A percentile compares a stretch with the other conserved stretches of the same genome.
These are phyloP conservation scores for Penicillium sp. DNA, from an alignment of 2,329 filamentous ascomycete genomes.

Conservation along the genomic window DNA sequence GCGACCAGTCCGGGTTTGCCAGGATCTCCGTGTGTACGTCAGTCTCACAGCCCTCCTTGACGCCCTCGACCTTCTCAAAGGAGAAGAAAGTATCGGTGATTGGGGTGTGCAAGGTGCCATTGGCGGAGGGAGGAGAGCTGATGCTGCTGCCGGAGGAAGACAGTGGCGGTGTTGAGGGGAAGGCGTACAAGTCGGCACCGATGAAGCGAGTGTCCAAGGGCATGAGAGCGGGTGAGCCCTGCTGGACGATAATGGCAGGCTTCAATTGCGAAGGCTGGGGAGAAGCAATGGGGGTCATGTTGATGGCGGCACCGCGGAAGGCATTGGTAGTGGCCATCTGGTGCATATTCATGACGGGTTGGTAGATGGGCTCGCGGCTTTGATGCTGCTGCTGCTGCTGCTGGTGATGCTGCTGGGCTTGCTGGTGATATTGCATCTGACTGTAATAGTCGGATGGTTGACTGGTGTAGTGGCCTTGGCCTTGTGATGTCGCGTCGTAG, in stretches of 20 bases:
- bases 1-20: conserved; percentile 74
- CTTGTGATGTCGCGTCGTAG: conserved; percentile 77
- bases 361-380: conserved; percentile 37
- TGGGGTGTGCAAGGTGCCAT: conserved; percentile 79
- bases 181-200: conserved; percentile 67
- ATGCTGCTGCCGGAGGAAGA: conserved; percentile 83
- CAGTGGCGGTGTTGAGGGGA: conserved; percentile 84
- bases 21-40: conserved; percentile 74
- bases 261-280: conserved; percentile 75
- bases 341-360: conserved; percentile 50
- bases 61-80: conserved; percentile 67
- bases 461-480: conserved; percentile 76
- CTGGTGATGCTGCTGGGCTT: too few relatives aligned
- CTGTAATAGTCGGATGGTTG: conserved; percentile 59
- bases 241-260: conserved; percentile 70
- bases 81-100: conserved; percentile 78
- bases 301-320: conserved; percentile 44
- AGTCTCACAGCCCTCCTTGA: conserved; percentile 73
- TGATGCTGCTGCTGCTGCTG: too few relatives aligned
- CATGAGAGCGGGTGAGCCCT: conserved; percentile 57
- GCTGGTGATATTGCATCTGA: conserved; percentile 40
- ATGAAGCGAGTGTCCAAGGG: conserved; percentile 77
- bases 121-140: conserved; percentile 79
- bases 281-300: conserved; percentile 71
- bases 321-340: conserved; percentile 48